Evolutionary conservation across 495 filamentous ascomycete species (phyloP), one percentile per base, ranked within the genome.

Genomic region (Aspergillus cristatus): DNA sequence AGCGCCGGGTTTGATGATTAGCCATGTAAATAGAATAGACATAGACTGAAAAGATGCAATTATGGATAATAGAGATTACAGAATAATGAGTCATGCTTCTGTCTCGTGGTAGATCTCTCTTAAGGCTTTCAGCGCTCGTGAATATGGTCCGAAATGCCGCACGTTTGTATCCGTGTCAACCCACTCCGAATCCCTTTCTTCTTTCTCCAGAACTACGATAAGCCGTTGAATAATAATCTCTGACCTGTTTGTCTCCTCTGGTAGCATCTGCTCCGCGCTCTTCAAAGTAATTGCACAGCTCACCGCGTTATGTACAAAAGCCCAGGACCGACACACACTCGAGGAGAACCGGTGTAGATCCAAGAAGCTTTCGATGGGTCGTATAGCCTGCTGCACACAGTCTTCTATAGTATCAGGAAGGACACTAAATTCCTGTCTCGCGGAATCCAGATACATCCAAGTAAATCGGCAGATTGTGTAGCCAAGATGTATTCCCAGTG

Each of bases 1-100:
- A 62, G 53, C 62, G 52, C 42, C 54, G 71, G 36, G 53, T 51
- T 8, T 24, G n/a, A n/a, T n/a, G n/a, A n/a, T n/a, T n/a, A n/a
- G n/a, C n/a, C n/a, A 24, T 24, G 8, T 4, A 4, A 24, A 24
- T 8, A 24, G 8, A 4, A 24, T 4, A 24, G 20, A 24, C 20
- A 24, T 24, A 24, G 20, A 24, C 8, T 24, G 4, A 24, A n/a
- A n/a, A n/a, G n/a, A n/a, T n/a, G n/a, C n/a, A n/a, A n/a, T n/a
- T n/a, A n/a, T n/a, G n/a, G n/a, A n/a, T n/a, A n/a, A n/a, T n/a
- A n/a, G n/a, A n/a, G n/a, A n/a, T n/a, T 24, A 24, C 4, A 24
- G 20, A 24, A 24, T 24, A 24, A 24, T 24, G n/a, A n/a, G 8
- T 24, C 20, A 24, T 4, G 20, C 8, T 24, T 4, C 20, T 24